A percentile compares a stretch with the other conserved stretches of the same genome.
Evolutionary conservation across 2,329 filamentous ascomycete species (phyloP).

Genomic region (Epichloe amarillans): DNA sequence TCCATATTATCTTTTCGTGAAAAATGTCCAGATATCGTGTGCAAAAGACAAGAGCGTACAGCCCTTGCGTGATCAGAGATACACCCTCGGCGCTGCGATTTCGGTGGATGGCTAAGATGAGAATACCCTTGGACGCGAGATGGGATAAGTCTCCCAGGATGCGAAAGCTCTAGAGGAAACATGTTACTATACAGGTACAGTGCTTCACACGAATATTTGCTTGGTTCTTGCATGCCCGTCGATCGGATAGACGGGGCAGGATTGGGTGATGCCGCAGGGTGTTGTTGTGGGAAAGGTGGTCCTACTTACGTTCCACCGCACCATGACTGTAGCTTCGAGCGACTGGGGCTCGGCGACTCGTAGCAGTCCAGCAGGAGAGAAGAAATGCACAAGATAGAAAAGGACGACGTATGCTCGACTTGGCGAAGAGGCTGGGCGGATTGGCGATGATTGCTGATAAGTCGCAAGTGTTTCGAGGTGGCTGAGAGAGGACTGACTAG

Average conservation of each 20-base stretch:
- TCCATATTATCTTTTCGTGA: conserved; percentile 44
- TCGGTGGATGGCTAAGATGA: conserved; percentile 80
- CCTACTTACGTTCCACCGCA: conserved; percentile 26
- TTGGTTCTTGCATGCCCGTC: neutral
- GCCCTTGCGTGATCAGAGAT: conserved; percentile 77
- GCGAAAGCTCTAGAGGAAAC: conserved; percentile 46
- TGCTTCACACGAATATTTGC: neutral
- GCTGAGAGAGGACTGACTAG: neutral
- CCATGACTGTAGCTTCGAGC: conserved; percentile 19
- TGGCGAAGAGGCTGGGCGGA: neutral
- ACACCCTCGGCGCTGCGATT: conserved; percentile 85
- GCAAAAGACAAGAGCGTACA: conserved; percentile 78
- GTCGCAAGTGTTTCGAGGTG: conserved; percentile 1
- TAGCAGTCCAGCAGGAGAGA: neutral
- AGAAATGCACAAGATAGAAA: neutral
- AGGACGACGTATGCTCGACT: neutral
- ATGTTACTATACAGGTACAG: neutral
- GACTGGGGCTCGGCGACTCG: neutral
- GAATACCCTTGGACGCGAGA: conserved; percentile 72
- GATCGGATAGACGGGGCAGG: neutral
- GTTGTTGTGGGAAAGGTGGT: neutral
- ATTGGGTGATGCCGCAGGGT: neutral
- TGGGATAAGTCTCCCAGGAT: conserved; percentile 76
- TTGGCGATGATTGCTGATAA: neutral
- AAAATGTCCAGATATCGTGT: conserved; percentile 82